Evolutionary conservation across 2,329 filamentous ascomycete genomes (phyloP).

Genomic region (Tetracladium maxilliforme): DNA sequence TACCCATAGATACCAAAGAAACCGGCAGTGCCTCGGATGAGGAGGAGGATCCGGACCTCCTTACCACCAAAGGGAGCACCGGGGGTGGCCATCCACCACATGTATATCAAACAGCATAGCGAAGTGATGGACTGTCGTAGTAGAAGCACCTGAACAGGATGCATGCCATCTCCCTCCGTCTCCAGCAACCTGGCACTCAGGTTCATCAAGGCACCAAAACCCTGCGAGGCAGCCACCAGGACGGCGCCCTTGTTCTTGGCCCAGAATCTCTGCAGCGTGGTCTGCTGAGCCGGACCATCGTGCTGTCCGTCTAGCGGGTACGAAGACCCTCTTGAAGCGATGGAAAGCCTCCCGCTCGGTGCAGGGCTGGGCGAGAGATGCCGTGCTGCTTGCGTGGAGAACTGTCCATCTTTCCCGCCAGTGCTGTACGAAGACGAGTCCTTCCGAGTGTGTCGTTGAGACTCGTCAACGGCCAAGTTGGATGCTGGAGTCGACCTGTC

Average conservation of each 20-base stretch:
- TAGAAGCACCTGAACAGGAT: conserved; percentile 77
- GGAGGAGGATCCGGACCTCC: conserved; percentile 51
- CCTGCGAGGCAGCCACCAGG: conserved; percentile 59
- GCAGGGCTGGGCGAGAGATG: too few relatives aligned
- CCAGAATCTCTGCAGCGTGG: conserved; percentile 33
- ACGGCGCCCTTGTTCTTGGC: conserved; percentile 54
- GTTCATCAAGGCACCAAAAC: conserved; percentile 80
- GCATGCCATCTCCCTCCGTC: conserved; percentile 53
- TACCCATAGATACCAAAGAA: conserved; percentile 69
- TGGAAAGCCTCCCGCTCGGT: too few relatives aligned
- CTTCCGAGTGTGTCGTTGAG: too few relatives aligned
- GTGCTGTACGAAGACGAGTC: too few relatives aligned
- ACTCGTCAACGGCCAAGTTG: too few relatives aligned
- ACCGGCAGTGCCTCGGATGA: conserved; percentile 54
- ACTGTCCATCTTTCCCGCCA: too few relatives aligned
- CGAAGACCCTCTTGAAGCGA: too few relatives aligned
- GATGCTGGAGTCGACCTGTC: too few relatives aligned
- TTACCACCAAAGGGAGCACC: conserved; percentile 55
- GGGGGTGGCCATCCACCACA: conserved; percentile 54
- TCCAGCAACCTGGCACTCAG: conserved; percentile 65
- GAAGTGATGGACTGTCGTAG: conserved; percentile 64
- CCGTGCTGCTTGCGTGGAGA: too few relatives aligned
- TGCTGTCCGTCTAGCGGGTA: too few relatives aligned
- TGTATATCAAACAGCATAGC: conserved; percentile 52
- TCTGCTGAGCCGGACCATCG: too few relatives aligned